phyloP scores from a whole-genome alignment of 768 basidiomycete species.

The Daedaleopsis nitida region DNA sequence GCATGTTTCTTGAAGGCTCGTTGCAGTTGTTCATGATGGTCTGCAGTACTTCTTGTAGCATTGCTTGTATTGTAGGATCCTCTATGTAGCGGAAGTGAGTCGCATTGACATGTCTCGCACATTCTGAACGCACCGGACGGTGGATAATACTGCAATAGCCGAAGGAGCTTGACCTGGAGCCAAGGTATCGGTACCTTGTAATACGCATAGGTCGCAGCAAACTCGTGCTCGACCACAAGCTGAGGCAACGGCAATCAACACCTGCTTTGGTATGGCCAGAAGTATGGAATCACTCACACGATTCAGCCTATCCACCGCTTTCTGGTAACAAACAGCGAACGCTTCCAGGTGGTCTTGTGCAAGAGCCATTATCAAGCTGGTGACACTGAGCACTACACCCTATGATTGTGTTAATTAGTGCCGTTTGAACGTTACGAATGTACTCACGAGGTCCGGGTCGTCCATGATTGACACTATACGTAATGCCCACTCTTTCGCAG shows the following conservation, averaged over 20 bases:
- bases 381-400: constrained; percentile 95
- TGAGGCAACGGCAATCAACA: constrained; percentile 31
- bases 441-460: constrained; percentile 76
- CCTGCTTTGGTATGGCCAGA: neutral
- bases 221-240: constrained; percentile 93
- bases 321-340: constrained; percentile 90
- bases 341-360: constrained; percentile 94
- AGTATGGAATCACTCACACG: constrained; percentile 52
- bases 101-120: neutral
- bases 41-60: constrained; percentile 82
- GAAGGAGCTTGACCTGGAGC: constrained; percentile 94
- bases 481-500: constrained; percentile 93
- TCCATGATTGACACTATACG: constrained; percentile 96
- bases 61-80: constrained; percentile 76
- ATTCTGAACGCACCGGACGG: constrained; percentile 72
- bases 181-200: constrained; percentile 98
- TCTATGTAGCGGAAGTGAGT: constrained; percentile 47
- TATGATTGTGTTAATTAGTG: constrained; percentile 31
- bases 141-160: constrained; percentile 92
- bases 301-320: constrained; percentile 88
- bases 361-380: constrained; percentile 89
- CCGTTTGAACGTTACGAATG: neutral
- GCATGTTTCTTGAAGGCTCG: constrained; percentile 90
- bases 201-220: constrained; percentile 87
- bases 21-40: constrained; percentile 90